Percentiles rank a stretch among this genome's conserved stretches.
phyloP scores from a whole-genome alignment of 2,329 filamentous ascomycete species.

The Cylindrodendrum hubeiense region DNA sequence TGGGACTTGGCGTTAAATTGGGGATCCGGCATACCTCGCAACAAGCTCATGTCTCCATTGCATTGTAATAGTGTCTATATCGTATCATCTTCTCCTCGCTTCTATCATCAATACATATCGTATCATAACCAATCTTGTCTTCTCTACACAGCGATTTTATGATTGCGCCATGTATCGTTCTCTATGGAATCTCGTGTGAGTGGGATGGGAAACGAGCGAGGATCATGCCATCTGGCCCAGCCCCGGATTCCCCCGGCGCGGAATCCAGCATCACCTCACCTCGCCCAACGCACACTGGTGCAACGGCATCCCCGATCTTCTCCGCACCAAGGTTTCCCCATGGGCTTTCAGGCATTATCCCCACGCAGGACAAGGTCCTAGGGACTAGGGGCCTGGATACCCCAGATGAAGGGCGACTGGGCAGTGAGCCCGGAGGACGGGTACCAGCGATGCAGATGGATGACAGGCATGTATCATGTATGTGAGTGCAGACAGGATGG shows the following conservation, averaged over 20 bases:
- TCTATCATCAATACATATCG: conserved; percentile 5
- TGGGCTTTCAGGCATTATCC: background rate
- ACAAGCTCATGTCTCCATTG: conserved; percentile 14
- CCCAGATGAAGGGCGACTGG: background rate
- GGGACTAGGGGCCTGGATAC: conserved; percentile 4
- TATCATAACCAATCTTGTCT: background rate
- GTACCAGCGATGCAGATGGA: background rate
- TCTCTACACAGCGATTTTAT: background rate
- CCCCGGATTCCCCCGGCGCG: conserved; percentile 17
- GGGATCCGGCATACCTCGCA: conserved; percentile 12
- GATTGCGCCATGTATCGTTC: background rate
- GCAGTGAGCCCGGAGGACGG: background rate
- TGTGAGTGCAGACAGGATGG: background rate
- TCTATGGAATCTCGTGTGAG: background rate
- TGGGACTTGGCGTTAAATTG: conserved; percentile 18
- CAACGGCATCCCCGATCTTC: conserved; percentile 5
- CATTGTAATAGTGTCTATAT: conserved; percentile 23
- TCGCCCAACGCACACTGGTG: conserved; percentile 3
- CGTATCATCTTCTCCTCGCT: background rate
- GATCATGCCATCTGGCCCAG: conserved; percentile 6
- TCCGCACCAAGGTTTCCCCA: conserved; percentile 12
- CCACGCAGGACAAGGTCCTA: background rate
- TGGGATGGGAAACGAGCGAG: background rate
- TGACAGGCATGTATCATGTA: background rate
- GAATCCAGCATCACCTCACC: background rate